Conservation (phyloP, 208 protist species). For the Histomonas meleagridis region DNA sequence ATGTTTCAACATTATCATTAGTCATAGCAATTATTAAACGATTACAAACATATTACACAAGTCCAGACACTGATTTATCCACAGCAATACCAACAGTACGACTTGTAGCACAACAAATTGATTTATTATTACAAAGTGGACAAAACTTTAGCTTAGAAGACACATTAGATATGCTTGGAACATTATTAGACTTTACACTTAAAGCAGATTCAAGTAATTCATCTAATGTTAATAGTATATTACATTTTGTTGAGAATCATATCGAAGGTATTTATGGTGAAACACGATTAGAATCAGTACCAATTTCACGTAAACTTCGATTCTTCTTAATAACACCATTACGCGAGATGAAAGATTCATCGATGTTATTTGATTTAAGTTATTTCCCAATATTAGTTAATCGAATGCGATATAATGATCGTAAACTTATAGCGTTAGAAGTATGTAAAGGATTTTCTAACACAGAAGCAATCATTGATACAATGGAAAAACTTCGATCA, state of each 20-base stretch:
- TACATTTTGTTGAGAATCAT: not conserved
- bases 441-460: not conserved
- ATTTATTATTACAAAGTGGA: not conserved
- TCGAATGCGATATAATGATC: not conserved
- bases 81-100: not conserved
- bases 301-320: not conserved
- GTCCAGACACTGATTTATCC: not conserved
- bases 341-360: slow-evolving; percentile 29
- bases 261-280: slow-evolving; percentile 5
- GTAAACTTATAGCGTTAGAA: not conserved
- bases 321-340: slow-evolving; percentile 3
- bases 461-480: not conserved
- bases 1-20: not conserved
- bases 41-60: not conserved
- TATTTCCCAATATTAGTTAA: slow-evolving; percentile 28
- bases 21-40: slow-evolving; percentile 6
- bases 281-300: not conserved
- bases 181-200: slow-evolving; percentile 32
- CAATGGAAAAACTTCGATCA: not conserved
- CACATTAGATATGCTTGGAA: slow-evolving; percentile 22
- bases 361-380: not conserved
- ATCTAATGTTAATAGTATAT: not conserved
- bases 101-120: not conserved
- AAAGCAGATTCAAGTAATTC: not conserved
- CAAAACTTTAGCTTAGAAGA: not conserved